Conservation (phyloP, 345 rosid genomes). For the Diplotaxis tenuifolia region DNA sequence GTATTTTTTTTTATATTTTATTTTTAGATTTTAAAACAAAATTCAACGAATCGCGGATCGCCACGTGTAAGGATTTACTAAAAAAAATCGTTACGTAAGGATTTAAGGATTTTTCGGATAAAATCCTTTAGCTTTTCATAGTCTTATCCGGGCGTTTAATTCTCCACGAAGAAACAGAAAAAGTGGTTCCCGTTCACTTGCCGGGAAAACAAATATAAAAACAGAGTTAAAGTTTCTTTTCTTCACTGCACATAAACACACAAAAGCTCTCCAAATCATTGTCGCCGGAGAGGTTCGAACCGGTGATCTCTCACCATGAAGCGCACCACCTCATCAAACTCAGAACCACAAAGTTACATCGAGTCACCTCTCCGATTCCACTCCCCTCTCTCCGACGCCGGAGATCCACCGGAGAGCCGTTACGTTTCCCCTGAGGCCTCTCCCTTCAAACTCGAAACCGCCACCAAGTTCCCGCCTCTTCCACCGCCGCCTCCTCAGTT, state of each 20-base stretch:
- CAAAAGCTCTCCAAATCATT: slow-evolving; percentile 18
- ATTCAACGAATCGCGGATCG: no score
- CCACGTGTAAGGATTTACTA: no score
- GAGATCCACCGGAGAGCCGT: slow-evolving; percentile 51
- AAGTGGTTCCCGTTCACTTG: neutral
- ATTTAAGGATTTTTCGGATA: no score
- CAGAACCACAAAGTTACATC: slow-evolving; percentile 42
- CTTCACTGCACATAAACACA: slow-evolving; percentile 16
- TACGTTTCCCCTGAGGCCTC: slow-evolving; percentile 61
- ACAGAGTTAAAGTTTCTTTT: slow-evolving; percentile 6
- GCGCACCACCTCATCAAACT: slow-evolving; percentile 62
- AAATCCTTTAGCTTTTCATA: no score
- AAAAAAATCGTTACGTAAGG: no score
- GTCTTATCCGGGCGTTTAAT: no score
- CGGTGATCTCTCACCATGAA: slow-evolving; percentile 41
- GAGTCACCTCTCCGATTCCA: slow-evolving; percentile 69
- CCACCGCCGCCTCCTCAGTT: slow-evolving; percentile 35
- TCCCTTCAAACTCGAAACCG: slow-evolving; percentile 50
- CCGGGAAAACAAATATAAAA: neutral
- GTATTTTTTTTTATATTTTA: no score
- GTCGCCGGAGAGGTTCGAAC: slow-evolving; percentile 14
- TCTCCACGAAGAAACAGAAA: slow-evolving; percentile 12
- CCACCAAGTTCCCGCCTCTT: slow-evolving; percentile 47
- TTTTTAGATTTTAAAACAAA: no score
- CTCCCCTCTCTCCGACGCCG: slow-evolving; percentile 71